These are phyloP conservation scores for Termitomyces sp. DNA, from an alignment of 768 basidiomycete genomes.

Conservation along the genomic window DNA sequence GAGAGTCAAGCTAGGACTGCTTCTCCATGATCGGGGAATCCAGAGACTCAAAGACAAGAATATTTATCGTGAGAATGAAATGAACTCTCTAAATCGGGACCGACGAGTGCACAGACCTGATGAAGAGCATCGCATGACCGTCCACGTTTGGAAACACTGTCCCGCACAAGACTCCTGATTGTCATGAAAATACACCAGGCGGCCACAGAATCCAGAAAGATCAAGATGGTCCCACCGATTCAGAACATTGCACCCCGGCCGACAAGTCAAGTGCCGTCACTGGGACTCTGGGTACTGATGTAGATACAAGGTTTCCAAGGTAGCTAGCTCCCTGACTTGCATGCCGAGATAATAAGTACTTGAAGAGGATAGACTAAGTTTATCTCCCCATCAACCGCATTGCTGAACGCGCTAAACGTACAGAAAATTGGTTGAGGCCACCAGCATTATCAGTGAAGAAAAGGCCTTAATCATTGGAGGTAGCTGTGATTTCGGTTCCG, in stretches of 20 bases:
- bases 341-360: background rate
- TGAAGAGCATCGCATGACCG: background rate
- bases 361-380: background rate
- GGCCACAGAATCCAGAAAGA: background rate
- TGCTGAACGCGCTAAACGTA: background rate
- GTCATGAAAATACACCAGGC: background rate
- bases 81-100: background rate
- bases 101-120: background rate
- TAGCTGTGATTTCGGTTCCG: background rate
- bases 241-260: background rate
- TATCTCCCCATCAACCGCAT: background rate
- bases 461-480: background rate
- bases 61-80: background rate
- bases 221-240: background rate
- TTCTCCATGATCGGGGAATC: constrained; percentile 1
- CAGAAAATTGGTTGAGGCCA: background rate
- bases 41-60: background rate
- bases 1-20: background rate
- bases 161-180: background rate
- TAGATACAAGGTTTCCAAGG: background rate
- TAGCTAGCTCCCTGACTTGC: background rate
- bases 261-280: background rate
- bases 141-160: background rate
- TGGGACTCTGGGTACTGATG: background rate
- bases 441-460: background rate